Conservation (phyloP, 2,329 filamentous ascomycete species). For the Botrytis elliptica region DNA sequence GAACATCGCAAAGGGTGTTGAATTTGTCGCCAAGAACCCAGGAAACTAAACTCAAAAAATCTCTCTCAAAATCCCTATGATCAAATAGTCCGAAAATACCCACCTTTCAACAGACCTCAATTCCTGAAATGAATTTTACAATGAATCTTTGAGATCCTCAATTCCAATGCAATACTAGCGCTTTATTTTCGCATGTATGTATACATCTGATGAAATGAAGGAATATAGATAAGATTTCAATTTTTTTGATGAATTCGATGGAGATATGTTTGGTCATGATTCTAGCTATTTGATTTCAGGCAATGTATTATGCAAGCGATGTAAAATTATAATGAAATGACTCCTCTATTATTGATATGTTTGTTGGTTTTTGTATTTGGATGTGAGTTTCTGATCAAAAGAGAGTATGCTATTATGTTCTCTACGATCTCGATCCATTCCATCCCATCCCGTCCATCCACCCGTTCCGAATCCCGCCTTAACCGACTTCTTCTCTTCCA, state of each 20-base stretch:
- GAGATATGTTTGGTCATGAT: neutral
- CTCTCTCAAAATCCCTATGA: neutral
- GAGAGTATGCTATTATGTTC: too few relatives aligned
- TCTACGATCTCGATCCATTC: neutral
- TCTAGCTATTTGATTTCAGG: neutral
- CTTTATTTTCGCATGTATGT: slow-evolving; percentile 8
- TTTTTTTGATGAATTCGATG: slow-evolving; percentile 1
- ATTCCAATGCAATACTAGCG: neutral
- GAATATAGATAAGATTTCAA: slow-evolving; percentile 7
- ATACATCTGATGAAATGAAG: slow-evolving; percentile 3
- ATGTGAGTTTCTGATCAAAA: too few relatives aligned
- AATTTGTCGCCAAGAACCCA: slow-evolving; percentile 55
- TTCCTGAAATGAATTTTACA: neutral
- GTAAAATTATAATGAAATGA: slow-evolving; percentile 18
- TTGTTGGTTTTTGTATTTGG: neutral
- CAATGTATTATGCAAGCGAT: slow-evolving; percentile 14
- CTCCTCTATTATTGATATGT: slow-evolving; percentile 4
- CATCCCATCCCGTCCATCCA: neutral
- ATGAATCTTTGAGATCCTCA: neutral
- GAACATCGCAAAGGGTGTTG: slow-evolving; percentile 93
- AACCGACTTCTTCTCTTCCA: neutral
- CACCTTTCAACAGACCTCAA: neutral
- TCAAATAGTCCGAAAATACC: neutral
- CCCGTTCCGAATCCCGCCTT: neutral
- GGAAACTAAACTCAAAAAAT: slow-evolving; percentile 23